Percentiles rank a stretch among this genome's conserved stretches.
These are phyloP conservation scores for Taphrina flavorubra DNA, from an alignment of 1,139 yeast genomes.

Conservation along the genomic window DNA sequence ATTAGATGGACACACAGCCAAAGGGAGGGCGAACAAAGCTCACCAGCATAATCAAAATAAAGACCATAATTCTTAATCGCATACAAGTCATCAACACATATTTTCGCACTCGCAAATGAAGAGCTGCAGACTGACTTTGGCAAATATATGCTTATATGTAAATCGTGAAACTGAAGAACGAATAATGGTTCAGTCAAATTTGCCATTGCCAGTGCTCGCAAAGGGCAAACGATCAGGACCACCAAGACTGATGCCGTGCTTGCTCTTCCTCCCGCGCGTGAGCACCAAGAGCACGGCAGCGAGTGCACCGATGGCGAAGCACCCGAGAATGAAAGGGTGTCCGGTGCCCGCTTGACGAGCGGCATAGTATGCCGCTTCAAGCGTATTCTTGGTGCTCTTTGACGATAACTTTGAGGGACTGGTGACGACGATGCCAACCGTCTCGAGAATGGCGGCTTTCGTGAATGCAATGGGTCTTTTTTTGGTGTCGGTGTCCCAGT, in stretches of 20 bases:
- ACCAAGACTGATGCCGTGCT: slow-evolving; percentile 7
- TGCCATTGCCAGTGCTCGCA: slow-evolving; percentile 11
- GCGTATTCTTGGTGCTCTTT: slow-evolving; percentile 46
- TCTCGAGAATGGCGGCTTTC: slow-evolving; percentile 49
- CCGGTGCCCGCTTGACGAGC: slow-evolving; percentile 34
- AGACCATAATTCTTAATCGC: background rate
- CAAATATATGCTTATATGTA: background rate
- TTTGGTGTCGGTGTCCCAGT: slow-evolving; percentile 50
- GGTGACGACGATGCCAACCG: slow-evolving; percentile 48
- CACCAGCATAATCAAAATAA: no score
- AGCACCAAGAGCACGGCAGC: slow-evolving; percentile 23
- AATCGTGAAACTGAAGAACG: background rate
- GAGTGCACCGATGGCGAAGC: slow-evolving; percentile 8
- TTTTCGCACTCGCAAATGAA: background rate
- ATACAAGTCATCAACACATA: no score
- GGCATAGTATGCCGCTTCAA: slow-evolving; percentile 42
- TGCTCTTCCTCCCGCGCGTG: slow-evolving; percentile 13
- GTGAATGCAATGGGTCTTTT: slow-evolving; percentile 49
- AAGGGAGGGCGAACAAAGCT: background rate
- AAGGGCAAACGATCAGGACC: slow-evolving; percentile 6
- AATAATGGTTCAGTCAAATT: background rate
- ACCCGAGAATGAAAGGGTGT: slow-evolving; percentile 24
- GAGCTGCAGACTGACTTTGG: background rate
- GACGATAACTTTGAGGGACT: slow-evolving; percentile 48
- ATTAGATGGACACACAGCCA: background rate